Evolutionary conservation across 208 protist genomes (phyloP), one percentile per base, ranked within the genome.

Genomic region (Perkinsela sp.): DNA sequence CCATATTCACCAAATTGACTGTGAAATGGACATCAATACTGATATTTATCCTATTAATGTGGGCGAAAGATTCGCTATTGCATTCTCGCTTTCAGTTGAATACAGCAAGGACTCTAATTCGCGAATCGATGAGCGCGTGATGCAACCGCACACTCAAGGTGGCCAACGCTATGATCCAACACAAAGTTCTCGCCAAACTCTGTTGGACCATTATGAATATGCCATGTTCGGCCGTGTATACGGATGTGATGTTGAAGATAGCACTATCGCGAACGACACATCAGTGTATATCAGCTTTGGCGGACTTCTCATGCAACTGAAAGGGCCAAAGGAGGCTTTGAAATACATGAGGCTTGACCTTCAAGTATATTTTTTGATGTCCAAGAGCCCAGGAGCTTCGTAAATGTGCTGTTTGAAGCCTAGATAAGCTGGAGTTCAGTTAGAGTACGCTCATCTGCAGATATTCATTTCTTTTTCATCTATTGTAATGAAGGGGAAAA

Each of bases 171-270:
- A 92, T 72, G 89, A 92, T 71, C 87, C 89, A 73, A 90, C 82
- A 69, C 75, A 91, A 28, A 88, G 89, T 69, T 83, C 89, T 74
- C 80, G 88, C 67, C 76, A 84, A 67, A 91, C 88, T 48, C 78
- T 93, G 0, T 74, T 92, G 29, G 92, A 96, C 72, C 79, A 95
- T 68, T 97, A 94, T 73, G 93, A 97, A 72, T 98, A 97, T 75
- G 95, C 95, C 66, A 96, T 96, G 93, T 91, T 96, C 75, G 94
- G 95, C 28, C 87, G 83, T 66, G 88, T 97, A 57, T 97, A 95
- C 77, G 89, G 87, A 68, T 88, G 85, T 73, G 79, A 93, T 57
- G 83, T 93, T 66, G 83, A 94, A 68, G 80, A 92, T 67, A 81
- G 78, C 30, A 87, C 79, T 30, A 71, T 84, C 28, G 57, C 28